Percentiles rank a stretch among this genome's conserved stretches.
phyloP scores from a whole-genome alignment of 495 filamentous ascomycete species.

The Tirmania nivea region DNA sequence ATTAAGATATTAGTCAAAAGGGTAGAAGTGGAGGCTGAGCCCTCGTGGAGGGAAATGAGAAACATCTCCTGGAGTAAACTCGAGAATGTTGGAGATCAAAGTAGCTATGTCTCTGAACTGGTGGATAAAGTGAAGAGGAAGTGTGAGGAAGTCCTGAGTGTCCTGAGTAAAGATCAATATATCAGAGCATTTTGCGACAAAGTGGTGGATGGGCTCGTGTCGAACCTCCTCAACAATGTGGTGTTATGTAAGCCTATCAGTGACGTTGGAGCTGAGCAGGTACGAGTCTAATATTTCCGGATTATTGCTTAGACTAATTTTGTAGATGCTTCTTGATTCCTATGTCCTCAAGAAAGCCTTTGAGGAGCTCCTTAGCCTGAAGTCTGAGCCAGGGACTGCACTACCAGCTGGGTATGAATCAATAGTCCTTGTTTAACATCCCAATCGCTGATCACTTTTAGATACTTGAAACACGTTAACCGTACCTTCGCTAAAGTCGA shows the following conservation, averaged over 20 bases:
- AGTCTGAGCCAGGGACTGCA: slow-evolving; percentile 15
- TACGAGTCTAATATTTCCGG: not conserved
- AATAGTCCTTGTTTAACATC: not conserved
- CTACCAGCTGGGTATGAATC: not conserved
- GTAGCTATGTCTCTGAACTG: slow-evolving; percentile 69
- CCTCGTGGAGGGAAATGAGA: slow-evolving; percentile 89
- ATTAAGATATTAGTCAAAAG: slow-evolving; percentile 63
- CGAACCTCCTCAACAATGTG: slow-evolving; percentile 43
- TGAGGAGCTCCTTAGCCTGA: slow-evolving; percentile 39
- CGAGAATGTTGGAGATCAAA: slow-evolving; percentile 88
- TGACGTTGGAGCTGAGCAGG: slow-evolving; percentile 84
- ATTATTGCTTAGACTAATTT: slow-evolving; percentile 9
- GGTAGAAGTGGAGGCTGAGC: slow-evolving; percentile 62
- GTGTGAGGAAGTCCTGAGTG: slow-evolving; percentile 46
- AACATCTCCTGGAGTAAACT: slow-evolving; percentile 90
- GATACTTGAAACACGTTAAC: slow-evolving; percentile 75
- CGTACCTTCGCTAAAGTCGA: slow-evolving; percentile 69
- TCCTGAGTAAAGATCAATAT: slow-evolving; percentile 84
- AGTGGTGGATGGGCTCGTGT: slow-evolving; percentile 54
- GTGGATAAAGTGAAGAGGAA: slow-evolving; percentile 46
- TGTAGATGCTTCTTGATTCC: slow-evolving; percentile 69
- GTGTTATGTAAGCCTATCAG: slow-evolving; percentile 76
- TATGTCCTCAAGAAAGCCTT: slow-evolving; percentile 78
- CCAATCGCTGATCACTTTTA: slow-evolving; percentile 20
- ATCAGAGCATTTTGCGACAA: slow-evolving; percentile 88